Conservation (phyloP, 2,329 filamentous ascomycete species). For the Fusarium sacchari region DNA sequence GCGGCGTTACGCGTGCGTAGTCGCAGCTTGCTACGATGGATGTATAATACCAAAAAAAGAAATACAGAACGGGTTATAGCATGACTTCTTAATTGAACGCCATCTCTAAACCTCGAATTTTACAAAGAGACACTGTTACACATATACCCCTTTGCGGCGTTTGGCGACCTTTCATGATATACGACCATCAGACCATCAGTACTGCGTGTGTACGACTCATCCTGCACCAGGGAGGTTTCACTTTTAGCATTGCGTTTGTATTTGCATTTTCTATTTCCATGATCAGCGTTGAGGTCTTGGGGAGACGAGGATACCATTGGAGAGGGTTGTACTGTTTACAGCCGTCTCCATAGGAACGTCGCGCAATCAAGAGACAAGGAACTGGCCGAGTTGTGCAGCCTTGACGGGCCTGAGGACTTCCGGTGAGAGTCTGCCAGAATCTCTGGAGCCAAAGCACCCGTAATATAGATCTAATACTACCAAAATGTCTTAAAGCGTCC, state of each 20-base stretch:
- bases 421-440: background rate
- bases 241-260: conserved; percentile 7
- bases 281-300: conserved; percentile 16
- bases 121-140: conserved; percentile 10
- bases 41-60: conserved; percentile 29
- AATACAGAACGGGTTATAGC: conserved; percentile 10
- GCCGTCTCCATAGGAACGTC: conserved; percentile 9
- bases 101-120: conserved; percentile 13
- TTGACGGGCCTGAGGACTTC: background rate
- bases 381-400: background rate
- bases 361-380: conserved; percentile 3
- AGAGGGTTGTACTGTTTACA: background rate
- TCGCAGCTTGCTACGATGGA: conserved; percentile 7
- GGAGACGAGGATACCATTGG: background rate
- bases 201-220: background rate
- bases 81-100: background rate
- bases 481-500: conserved; percentile 1
- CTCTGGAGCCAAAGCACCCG: background rate
- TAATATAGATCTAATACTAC: conserved; percentile 29
- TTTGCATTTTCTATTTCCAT: conserved; percentile 11
- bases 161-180: conserved; percentile 28
- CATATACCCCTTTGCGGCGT: conserved; percentile 32
- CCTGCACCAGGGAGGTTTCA: conserved; percentile 14
- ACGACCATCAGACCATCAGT: conserved; percentile 26
- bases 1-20: conserved; percentile 39